Base-by-base conservation (phyloP, 1,284 basidiomycete species). In the Cryptococcus sp. region DNA sequence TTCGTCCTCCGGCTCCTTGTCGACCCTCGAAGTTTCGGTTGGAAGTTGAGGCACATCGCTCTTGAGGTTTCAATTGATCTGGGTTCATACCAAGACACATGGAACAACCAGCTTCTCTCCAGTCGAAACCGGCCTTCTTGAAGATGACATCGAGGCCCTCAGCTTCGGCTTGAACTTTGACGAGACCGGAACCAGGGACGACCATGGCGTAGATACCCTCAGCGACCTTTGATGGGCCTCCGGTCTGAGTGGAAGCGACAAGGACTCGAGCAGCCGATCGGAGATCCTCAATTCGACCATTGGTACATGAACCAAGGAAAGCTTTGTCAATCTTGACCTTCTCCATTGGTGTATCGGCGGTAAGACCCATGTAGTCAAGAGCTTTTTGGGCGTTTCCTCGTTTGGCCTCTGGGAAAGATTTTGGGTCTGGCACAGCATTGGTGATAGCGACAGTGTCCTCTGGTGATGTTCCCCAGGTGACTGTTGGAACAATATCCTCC, bases 81-180 rank as follows among this genome's bases (percentile, higher is more conserved):
- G 93, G 90, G 78, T 97, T 97, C 94, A 97, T 97, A 45, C 92
- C 94, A 60, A 97, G 76, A 78, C 93, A 97, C 94, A 97, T 97
- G 35, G 94, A 97, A 75, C 93, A 97, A 35, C 93, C 93, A 34
- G 94, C 94, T 78, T 97, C 94, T 57, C 93, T 84, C 93, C 92
- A 97, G 74, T 97, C 94, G 69, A 96, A 97, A 23, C 94, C 94
- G 33, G 93, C 93, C 51, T 90, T 88, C 76, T 86, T 91, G 82
- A 97, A 94, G 68, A 97, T 81, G 54, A 82, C 83, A 70, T 96
- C 92, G 58, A 97, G 81, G 42, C 93, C 92, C 71, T 97, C 93
- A 32, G 86, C 88, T 78, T 97, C 93, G 13, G 94, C 91, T 71
- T 96, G 94, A 70, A 92, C 86, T 77, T 95, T 97, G 73, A 97